A percentile compares a stretch with the other conserved stretches of the same genome.
Evolutionary conservation across 2,329 filamentous ascomycete genomes (phyloP).

Genomic region (Cytospora leucostoma): DNA sequence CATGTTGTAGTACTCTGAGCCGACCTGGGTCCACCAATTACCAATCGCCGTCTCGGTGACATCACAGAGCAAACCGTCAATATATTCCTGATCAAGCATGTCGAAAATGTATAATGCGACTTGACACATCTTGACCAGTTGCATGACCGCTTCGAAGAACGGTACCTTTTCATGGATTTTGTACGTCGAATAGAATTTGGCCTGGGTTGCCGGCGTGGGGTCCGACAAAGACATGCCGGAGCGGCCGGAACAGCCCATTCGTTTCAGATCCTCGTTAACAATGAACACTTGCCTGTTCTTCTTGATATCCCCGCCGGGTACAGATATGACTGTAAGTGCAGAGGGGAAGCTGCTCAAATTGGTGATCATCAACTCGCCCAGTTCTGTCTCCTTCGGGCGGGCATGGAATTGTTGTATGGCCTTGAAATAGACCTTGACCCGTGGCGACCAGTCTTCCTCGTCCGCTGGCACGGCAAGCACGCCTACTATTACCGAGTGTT

Average conservation of each 20-base stretch:
- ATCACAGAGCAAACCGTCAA: constrained; percentile 90
- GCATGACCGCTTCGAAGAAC: constrained; percentile 76
- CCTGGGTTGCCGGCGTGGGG: constrained; percentile 78
- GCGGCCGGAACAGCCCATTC: constrained; percentile 86
- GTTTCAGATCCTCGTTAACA: constrained; percentile 91
- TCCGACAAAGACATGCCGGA: constrained; percentile 79
- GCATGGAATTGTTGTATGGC: constrained; percentile 85
- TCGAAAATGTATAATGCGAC: constrained; percentile 85
- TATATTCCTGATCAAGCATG: constrained; percentile 83
- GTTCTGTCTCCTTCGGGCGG: constrained; percentile 74
- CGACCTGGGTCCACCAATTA: constrained; percentile 96
- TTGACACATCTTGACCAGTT: constrained; percentile 90
- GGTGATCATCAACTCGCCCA: constrained; percentile 90
- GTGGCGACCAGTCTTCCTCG: constrained; percentile 75
- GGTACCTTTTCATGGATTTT: constrained; percentile 81
- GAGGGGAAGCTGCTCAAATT: constrained; percentile 92
- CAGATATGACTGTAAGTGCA: constrained; percentile 84
- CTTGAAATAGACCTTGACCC: constrained; percentile 80
- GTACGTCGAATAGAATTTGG: constrained; percentile 92
- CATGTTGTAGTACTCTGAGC: constrained; percentile 86
- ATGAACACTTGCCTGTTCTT: constrained; percentile 83
- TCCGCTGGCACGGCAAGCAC: constrained; percentile 82
- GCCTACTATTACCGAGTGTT: constrained; percentile 75
- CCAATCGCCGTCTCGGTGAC: constrained; percentile 85
- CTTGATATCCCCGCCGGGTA: constrained; percentile 82